Base-by-base conservation (phyloP, 345 rosid genomes). In the Euphorbia lathyris region DNA sequence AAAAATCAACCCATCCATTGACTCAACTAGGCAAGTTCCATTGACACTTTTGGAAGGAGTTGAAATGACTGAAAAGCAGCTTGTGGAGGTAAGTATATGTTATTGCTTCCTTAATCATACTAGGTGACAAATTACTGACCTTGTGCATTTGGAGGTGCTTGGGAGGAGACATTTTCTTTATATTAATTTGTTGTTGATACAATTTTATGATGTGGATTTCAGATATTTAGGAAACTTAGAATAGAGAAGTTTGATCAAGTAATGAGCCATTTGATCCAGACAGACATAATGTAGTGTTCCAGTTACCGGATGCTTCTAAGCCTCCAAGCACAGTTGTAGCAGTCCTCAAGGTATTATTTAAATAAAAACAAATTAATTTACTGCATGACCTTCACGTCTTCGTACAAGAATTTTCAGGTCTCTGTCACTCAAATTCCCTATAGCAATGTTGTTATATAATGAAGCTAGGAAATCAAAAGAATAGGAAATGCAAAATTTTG, bases 41-140 rank as follows among this genome's bases (percentile, higher is more conserved):
- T 84, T 92, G 76, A 90, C 86, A 6, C 96, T 95, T 72, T 77
- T 92, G 45, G 96, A 89, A 78, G 98, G 99, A 53, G 99, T 95
- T 77, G 97, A 90, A 72, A 95, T 92, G 99, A 95, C 99, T 16
- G 99, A 92, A 81, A 95, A 92, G 78, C 97, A 92, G 76, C 85
- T 95, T 65, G 79, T 59, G n/a, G 91, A 86, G 88, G 99, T 92
- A 77, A 69, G 16, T 14, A 27, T 56, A 43, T 65, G 59, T n/a
- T n/a, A n/a, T n/a, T n/a, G 20, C 30, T 57, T 69, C 9, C 19
- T 59, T 13, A n/a, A 25, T 38, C 42, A 11, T 58, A 13, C 43
- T 45, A 1, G 19, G 11, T 45, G 4, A 34, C 38, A 34, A 51
- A n/a, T n/a, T n/a, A n/a, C n/a, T n/a, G n/a, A n/a, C n/a, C n/a